Evolutionary conservation across 306 rosid species (phyloP), one percentile per base, ranked within the genome.

Genomic region (Citrullus mucosospermus): DNA sequence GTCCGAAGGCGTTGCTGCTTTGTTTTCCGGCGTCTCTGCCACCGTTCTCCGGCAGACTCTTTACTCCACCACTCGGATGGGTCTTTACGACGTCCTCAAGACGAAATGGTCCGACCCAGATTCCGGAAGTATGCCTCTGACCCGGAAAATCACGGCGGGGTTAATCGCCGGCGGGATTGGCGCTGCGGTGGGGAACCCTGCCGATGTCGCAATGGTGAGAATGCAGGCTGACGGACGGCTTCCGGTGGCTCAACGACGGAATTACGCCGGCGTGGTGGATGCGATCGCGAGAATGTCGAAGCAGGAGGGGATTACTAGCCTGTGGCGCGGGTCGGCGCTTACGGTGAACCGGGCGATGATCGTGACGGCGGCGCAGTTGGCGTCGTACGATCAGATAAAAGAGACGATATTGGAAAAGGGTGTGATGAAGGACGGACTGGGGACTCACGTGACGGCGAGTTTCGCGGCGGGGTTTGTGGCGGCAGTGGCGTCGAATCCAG

Each of bases 301-400:
- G 53, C 74, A 87, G 16, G 98, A 93, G 30, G 98, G 98, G 1
- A 77, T 91, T 20, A 77, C 69, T 13, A 91, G 93, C 81, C 85
- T 93, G 86, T 93, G 98, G 98, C 93, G 97, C 30, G 98, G 98
- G 16, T 93, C 98, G 57, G 81, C 84, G 22, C 91, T 91, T 8
- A 93, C 98, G 59, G 98, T 93, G 85, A 93, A 91, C 90, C 90
- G 98, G 2, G 98, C 97, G 16, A 93, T 93, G 98, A 87, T 93
- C 68, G 98, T 91, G 60, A 93, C 98, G 71, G 97, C 98, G 48
- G 91, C 98, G 12, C 98, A 93, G 78, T 66, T 93, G 50, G 98
- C 96, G 25, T 87, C 96, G 59, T 93, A 93, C 72, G 98, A 93
- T 50, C 85, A 90, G 81, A 82, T 90, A 30, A 93, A 93, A 83